Percentiles rank a stretch among this genome's conserved stretches.
Evolutionary conservation across 129 eudicot genomes (phyloP).

Genomic region (Kitagawia praeruptora): DNA sequence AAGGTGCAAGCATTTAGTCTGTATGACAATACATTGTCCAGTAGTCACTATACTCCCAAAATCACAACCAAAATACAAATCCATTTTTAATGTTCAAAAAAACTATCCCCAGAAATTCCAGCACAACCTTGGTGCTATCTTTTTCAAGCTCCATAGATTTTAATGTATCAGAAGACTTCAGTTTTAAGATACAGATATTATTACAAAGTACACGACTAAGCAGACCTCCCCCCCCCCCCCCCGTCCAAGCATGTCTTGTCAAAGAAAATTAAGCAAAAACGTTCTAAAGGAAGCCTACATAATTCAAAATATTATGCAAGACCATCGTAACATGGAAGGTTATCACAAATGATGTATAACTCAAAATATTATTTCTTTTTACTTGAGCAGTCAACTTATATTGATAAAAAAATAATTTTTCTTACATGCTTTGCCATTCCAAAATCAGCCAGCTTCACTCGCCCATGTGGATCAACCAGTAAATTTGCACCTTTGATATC

Average conservation of each 20-base stretch:
- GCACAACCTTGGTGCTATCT: background rate
- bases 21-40: background rate
- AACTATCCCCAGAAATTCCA: background rate
- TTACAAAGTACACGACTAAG: background rate
- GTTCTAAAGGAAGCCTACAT: background rate
- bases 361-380: background rate
- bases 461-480: constrained; percentile 54
- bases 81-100: background rate
- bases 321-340: background rate
- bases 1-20: background rate
- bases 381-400: background rate
- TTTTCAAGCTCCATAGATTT: background rate
- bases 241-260: background rate
- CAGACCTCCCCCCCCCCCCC: background rate
- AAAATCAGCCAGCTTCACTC: constrained; percentile 66
- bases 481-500: constrained; percentile 78
- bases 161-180: background rate
- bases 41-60: background rate
- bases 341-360: background rate
- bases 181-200: background rate
- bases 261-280: no score
- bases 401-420: background rate
- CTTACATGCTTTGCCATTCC: constrained; percentile 79
- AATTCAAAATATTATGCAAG: background rate
- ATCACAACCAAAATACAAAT: background rate